phyloP scores from a whole-genome alignment of 2,329 filamentous ascomycete genomes.

The Fusarium solani-melongenae region DNA sequence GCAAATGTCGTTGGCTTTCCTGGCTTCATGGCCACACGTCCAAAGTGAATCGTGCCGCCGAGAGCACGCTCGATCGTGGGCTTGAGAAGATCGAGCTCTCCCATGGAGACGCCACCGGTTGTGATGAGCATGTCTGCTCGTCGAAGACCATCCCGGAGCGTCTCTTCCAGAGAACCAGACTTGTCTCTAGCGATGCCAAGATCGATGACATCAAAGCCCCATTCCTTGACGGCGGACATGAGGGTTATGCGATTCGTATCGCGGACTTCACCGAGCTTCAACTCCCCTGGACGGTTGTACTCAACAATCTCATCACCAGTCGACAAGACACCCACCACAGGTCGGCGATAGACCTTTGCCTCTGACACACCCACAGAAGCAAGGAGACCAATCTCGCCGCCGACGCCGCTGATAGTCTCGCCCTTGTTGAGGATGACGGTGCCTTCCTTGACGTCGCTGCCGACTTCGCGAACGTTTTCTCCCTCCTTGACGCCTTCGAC shows the following conservation, averaged over 20 bases:
- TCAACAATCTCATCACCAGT: conserved; percentile 95
- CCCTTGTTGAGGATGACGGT: conserved; percentile 79
- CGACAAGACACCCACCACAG: conserved; percentile 86
- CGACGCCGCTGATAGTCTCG: conserved; percentile 84
- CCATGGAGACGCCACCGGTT: conserved; percentile 96
- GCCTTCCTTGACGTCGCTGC: conserved; percentile 82
- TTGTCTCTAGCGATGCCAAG: conserved; percentile 86
- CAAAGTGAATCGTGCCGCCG: conserved; percentile 95
- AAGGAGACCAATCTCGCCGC: conserved; percentile 90
- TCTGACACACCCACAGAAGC: conserved; percentile 82
- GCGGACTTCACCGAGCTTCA: conserved; percentile 85
- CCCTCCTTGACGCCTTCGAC: conserved; percentile 78
- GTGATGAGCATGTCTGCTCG: conserved; percentile 87
- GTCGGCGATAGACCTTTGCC: conserved; percentile 79
- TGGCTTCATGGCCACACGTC: conserved; percentile 96
- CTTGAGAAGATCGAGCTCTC: conserved; percentile 95
- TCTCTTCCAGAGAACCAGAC: conserved; percentile 78
- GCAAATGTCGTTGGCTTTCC: conserved; percentile 98
- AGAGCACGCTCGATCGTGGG: conserved; percentile 92
- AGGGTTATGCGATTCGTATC: conserved; percentile 94
- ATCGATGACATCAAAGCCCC: conserved; percentile 84
- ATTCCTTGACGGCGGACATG: conserved; percentile 78
- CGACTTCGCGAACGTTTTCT: conserved; percentile 92
- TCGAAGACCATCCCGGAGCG: conserved; percentile 79
- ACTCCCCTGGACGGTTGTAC: conserved; percentile 69